Evolutionary conservation across 805 yeast species (phyloP).

Genomic region (Peterozyma toletana): DNA sequence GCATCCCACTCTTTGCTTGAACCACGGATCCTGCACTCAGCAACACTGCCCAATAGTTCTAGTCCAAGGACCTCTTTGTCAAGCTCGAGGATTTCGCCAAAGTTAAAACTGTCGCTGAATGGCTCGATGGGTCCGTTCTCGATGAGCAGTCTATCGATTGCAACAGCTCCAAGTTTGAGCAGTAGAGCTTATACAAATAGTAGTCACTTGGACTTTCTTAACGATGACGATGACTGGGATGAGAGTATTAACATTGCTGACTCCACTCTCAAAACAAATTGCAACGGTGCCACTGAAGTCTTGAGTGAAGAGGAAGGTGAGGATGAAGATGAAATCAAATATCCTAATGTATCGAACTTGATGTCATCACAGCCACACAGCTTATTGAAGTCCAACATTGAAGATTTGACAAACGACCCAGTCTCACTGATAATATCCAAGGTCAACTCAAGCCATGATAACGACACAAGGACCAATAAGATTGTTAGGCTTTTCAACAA

Average conservation of each 20-base stretch:
- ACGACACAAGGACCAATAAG: constrained; percentile 53
- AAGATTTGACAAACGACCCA: constrained; percentile 35
- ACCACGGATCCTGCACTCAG: background rate
- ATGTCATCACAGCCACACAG: constrained; percentile 8
- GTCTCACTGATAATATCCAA: constrained; percentile 28
- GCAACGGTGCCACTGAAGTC: background rate
- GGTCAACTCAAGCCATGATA: constrained; percentile 14
- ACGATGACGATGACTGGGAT: constrained; percentile 91
- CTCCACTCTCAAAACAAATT: background rate
- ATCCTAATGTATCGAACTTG: constrained; percentile 7
- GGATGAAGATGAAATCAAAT: constrained; percentile 19
- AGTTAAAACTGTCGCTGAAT: background rate
- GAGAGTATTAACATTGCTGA: constrained; percentile 51
- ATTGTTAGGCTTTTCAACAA: constrained; percentile 55
- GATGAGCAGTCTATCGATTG: constrained; percentile 1
- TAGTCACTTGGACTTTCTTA: background rate
- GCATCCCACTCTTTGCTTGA: constrained; percentile 37
- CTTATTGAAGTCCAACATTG: constrained; percentile 21
- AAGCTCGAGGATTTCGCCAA: no score
- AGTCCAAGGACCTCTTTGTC: constrained; percentile 10
- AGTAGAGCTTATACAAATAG: no score
- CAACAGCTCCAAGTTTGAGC: no score
- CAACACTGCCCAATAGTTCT: constrained; percentile 8
- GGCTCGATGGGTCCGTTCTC: constrained; percentile 8
- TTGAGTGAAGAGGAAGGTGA: constrained; percentile 10